phyloP scores from a whole-genome alignment of 1,139 yeast species.

The Candida neerlandica region DNA sequence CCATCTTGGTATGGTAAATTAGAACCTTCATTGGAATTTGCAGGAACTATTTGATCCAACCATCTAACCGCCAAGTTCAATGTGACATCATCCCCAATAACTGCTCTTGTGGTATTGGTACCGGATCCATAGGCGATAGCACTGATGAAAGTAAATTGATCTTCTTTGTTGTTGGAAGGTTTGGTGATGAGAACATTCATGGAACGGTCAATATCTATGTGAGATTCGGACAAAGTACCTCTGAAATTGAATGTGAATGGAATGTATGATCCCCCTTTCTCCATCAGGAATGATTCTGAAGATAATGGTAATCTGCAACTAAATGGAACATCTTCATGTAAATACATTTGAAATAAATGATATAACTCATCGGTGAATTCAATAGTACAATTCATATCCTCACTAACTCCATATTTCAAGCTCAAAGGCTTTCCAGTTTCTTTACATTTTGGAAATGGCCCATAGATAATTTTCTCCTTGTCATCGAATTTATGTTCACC shows the following conservation, averaged over 20 bases:
- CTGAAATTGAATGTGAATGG: constrained; percentile 69
- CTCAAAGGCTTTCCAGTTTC: constrained; percentile 64
- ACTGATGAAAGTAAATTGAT: constrained; percentile 49
- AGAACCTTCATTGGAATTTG: constrained; percentile 15
- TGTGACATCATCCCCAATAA: constrained; percentile 66
- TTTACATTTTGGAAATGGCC: constrained; percentile 60
- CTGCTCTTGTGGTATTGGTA: constrained; percentile 58
- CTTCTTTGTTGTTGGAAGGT: constrained; percentile 31
- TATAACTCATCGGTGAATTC: constrained; percentile 65
- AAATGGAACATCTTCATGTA: constrained; percentile 78
- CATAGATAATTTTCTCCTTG: constrained; percentile 58
- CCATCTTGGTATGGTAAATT: constrained; percentile 45
- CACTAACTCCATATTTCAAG: constrained; percentile 55
- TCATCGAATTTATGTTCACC: constrained; percentile 77
- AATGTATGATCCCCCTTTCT: constrained; percentile 53
- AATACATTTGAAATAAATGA: constrained; percentile 71
- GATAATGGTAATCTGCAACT: constrained; percentile 64
- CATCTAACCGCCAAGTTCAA: constrained; percentile 63
- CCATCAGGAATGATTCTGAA: constrained; percentile 43
- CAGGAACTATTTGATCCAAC: constrained; percentile 38
- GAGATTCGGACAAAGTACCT: constrained; percentile 70
- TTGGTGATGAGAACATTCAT: constrained; percentile 57
- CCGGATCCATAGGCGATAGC: constrained; percentile 68
- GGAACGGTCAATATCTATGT: constrained; percentile 65
- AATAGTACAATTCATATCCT: constrained; percentile 63